A percentile compares a stretch with the other conserved stretches of the same genome.
These are phyloP conservation scores for Colletotrichum tropicale DNA, from an alignment of 2,329 filamentous ascomycete species.

Conservation along the genomic window DNA sequence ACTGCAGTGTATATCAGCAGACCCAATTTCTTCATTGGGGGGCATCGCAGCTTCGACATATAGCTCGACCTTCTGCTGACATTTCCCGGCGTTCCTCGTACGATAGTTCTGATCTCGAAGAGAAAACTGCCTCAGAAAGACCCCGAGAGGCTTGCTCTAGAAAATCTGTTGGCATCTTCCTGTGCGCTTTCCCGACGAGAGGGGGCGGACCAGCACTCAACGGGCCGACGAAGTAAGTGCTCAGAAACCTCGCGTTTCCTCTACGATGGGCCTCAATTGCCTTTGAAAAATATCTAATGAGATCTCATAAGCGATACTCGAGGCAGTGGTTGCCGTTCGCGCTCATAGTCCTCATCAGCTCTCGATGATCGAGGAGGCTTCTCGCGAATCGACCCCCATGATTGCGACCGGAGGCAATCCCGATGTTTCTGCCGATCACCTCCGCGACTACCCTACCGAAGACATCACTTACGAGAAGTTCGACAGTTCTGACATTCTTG, in stretches of 20 bases:
- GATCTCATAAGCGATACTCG: background rate
- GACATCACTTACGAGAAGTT: background rate
- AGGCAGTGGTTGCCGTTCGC: background rate
- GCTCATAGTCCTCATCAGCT: slow-evolving; percentile 11
- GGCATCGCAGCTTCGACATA: background rate
- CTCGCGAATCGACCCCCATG: background rate
- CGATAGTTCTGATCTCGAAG: background rate
- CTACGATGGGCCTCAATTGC: background rate
- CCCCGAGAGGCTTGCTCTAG: background rate
- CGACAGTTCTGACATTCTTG: background rate
- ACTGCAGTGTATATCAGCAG: background rate
- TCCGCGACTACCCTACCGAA: background rate
- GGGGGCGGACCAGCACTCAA: background rate
- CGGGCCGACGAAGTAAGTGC: background rate
- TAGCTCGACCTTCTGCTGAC: background rate
- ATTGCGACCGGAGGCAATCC: background rate
- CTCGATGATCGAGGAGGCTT: slow-evolving; percentile 17
- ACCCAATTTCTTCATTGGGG: background rate
- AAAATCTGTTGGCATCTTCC: background rate
- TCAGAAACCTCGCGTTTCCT: background rate
- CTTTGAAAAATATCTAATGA: background rate
- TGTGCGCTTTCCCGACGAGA: background rate
- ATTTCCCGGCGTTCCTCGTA: background rate
- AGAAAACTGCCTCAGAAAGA: background rate
- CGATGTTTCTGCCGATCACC: background rate